Percentiles rank a stretch among this genome's conserved stretches.
These are phyloP conservation scores for Trichophyton schoenleinii DNA, from an alignment of 2,329 filamentous ascomycete genomes.

Conservation along the genomic window DNA sequence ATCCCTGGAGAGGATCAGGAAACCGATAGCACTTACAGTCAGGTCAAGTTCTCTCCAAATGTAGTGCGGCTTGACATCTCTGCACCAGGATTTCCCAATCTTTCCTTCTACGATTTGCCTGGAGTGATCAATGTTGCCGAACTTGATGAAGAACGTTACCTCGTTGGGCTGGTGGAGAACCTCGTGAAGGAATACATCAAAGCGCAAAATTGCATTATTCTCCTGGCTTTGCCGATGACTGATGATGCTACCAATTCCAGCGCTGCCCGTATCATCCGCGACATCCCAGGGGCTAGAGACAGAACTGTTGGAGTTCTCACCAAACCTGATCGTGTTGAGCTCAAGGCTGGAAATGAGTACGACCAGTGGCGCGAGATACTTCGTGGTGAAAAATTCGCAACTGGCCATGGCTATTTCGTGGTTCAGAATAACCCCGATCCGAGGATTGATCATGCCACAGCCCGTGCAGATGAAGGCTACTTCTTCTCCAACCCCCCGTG, in stretches of 20 bases:
- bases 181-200: conserved; percentile 58
- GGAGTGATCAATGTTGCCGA: conserved; percentile 64
- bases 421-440: conserved; percentile 47
- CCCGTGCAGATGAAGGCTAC: conserved; percentile 35
- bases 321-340: conserved; percentile 62
- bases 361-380: conserved; percentile 55
- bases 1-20: conserved; percentile 38
- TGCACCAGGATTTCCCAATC: conserved; percentile 54
- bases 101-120: conserved; percentile 77
- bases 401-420: conserved; percentile 67
- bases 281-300: conserved; percentile 40
- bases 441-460: conserved; percentile 33
- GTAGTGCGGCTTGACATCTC: conserved; percentile 64
- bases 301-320: conserved; percentile 67
- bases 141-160: conserved; percentile 50
- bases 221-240: conserved; percentile 67
- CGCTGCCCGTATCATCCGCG: conserved; percentile 52
- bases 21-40: conserved; percentile 20
- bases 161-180: conserved; percentile 60
- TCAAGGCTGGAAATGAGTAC: conserved; percentile 36
- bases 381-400: conserved; percentile 45
- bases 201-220: conserved; percentile 57
- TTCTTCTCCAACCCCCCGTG: conserved; percentile 43
- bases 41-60: conserved; percentile 69
- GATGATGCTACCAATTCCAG: conserved; percentile 64